phyloP scores from a whole-genome alignment of 495 filamentous ascomycete species.

The Articulospora tetracladia region DNA sequence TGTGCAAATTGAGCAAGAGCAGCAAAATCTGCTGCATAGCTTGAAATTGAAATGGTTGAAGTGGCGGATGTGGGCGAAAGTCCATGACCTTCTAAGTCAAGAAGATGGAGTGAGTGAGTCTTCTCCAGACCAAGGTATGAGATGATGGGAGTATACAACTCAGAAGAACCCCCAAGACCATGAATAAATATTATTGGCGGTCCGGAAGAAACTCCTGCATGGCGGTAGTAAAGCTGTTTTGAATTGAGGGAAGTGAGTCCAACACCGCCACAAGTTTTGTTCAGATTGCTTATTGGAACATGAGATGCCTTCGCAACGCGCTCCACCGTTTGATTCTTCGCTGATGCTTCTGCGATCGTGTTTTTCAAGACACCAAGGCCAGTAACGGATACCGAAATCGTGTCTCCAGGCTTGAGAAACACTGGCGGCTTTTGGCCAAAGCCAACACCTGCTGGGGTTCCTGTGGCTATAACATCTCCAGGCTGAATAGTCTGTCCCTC shows the following conservation, averaged over 20 bases:
- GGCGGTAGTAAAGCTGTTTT: constrained; percentile 37
- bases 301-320: constrained; percentile 19
- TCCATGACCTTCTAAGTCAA: constrained; percentile 54
- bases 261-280: constrained; percentile 24
- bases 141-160: constrained; percentile 41
- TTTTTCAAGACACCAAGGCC: constrained; percentile 44
- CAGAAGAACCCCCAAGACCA: constrained; percentile 41
- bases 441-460: constrained; percentile 50
- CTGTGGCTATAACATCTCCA: constrained; percentile 45
- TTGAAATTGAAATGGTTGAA: constrained; percentile 34
- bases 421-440: constrained; percentile 42
- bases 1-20: constrained; percentile 31
- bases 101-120: constrained; percentile 34
- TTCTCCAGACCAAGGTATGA: constrained; percentile 20
- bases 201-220: constrained; percentile 20
- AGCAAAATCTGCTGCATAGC: constrained; percentile 40
- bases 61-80: constrained; percentile 41
- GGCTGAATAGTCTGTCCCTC: constrained; percentile 39
- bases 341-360: constrained; percentile 27
- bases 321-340: constrained; percentile 23
- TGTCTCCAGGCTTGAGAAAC: constrained; percentile 43
- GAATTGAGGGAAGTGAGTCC: constrained; percentile 40
- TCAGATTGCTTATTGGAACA: constrained; percentile 28
- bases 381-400: constrained; percentile 36
- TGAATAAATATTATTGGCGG: constrained; percentile 44